A percentile compares a stretch with the other conserved stretches of the same genome.
Evolutionary conservation across 805 yeast species (phyloP).

Genomic region (Sungouiella thailandica): DNA sequence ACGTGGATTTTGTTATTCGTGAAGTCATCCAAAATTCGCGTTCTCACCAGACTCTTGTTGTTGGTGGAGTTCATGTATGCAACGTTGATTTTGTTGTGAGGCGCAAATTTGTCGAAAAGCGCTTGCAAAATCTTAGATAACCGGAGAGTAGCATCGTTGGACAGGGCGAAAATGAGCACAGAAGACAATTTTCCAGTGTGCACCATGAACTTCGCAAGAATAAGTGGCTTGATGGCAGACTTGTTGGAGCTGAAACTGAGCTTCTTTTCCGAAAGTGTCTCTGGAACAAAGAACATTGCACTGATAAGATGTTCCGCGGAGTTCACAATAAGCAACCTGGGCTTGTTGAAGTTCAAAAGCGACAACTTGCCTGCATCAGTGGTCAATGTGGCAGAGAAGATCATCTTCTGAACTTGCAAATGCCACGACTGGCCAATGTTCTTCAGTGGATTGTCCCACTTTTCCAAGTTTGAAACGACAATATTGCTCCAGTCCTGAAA

Average conservation of each 20-base stretch:
- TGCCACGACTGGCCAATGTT: slow-evolving; percentile 29
- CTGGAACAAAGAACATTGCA: slow-evolving; percentile 61
- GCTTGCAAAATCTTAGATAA: slow-evolving; percentile 56
- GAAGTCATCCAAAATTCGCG: slow-evolving; percentile 57
- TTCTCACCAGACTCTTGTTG: slow-evolving; percentile 45
- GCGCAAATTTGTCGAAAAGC: slow-evolving; percentile 25
- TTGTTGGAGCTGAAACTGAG: slow-evolving; percentile 34
- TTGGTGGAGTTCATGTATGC: slow-evolving; percentile 57
- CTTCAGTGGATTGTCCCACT: slow-evolving; percentile 11
- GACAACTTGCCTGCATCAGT: slow-evolving; percentile 87
- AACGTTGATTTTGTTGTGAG: slow-evolving; percentile 9
- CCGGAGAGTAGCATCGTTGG: slow-evolving; percentile 86
- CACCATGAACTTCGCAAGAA: slow-evolving; percentile 52
- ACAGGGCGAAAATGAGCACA: slow-evolving; percentile 62
- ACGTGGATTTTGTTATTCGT: slow-evolving; percentile 47
- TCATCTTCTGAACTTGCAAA: slow-evolving; percentile 50
- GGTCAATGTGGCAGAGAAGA: slow-evolving; percentile 91
- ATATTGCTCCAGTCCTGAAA: slow-evolving; percentile 88
- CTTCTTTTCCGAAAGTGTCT: slow-evolving; percentile 43
- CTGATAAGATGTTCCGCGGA: slow-evolving; percentile 41
- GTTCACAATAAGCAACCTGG: slow-evolving; percentile 73
- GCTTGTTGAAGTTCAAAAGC: slow-evolving; percentile 61
- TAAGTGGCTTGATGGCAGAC: slow-evolving; percentile 64
- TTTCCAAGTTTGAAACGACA: slow-evolving; percentile 37
- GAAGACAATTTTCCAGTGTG: slow-evolving; percentile 26